Evolutionary conservation across 1,284 basidiomycete species (phyloP), one percentile per base, ranked within the genome.

Genomic region (Mycena sp.): DNA sequence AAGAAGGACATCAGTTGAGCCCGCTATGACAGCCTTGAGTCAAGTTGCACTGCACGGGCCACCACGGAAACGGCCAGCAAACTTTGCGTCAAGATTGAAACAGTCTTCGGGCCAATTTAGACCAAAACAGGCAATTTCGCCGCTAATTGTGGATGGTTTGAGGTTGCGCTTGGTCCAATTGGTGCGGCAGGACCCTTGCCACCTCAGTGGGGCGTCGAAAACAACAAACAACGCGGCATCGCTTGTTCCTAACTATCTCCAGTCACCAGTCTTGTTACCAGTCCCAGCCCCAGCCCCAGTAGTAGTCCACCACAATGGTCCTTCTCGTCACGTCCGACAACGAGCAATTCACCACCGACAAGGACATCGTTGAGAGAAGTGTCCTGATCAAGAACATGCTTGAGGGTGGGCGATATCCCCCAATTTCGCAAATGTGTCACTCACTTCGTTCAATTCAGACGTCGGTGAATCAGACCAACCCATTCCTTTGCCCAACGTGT

Each of bases 301-400:
- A n/a, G n/a, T n/a, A n/a, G n/a, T n/a, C n/a, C n/a, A n/a, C 58
- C 63, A 67, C 54, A 19, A 66, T 66, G 65, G 65, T 67, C 19
- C 84, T 88, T 71, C 89, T 94, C 78, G 87, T 90, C 73, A 93
- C 96, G 52, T 98, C 97, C 49, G 97, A 99, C 80, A 96, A 95
- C 73, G 97, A 99, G 80, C 88, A 93, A 70, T 99, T 98, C 81
- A 87, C 87, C 66, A 94, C 97, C 69, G 96, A 98, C 76, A 93
- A 92, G 79, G 94, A 97, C 69, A 94, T 99, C 61, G 96, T 95
- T 62, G 94, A 96, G 83, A 93, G 96, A 76, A 94, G 91, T 69
- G 93, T 97, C 19, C 89, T 99, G 72, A 98, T 99, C 82, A 98
- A 98, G 87, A 96, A 98, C 84, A 98, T 99, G 97, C 91, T 99